Conservation (phyloP, 192 early-diverging fungal species). For the Borealophlyctis nickersoniae region DNA sequence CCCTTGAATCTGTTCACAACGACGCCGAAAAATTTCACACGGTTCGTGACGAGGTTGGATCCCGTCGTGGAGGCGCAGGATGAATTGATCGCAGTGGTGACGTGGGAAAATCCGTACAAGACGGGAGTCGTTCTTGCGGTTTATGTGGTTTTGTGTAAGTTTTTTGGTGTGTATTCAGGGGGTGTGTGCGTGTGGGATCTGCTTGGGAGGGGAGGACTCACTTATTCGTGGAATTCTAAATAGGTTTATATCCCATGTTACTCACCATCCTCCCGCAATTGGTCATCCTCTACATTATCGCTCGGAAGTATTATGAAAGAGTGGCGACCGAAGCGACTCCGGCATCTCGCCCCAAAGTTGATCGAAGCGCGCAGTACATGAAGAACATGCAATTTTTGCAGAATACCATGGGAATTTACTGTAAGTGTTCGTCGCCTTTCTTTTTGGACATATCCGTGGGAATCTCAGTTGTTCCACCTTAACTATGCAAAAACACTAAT, state of each 20-base stretch:
- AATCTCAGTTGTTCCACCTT: too few species aligned
- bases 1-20: slow-evolving; percentile 64
- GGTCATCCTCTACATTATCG: slow-evolving; percentile 51
- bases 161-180: slow-evolving; percentile 20
- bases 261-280: slow-evolving; percentile 52
- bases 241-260: slow-evolving; percentile 59
- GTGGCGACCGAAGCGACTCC: slow-evolving; percentile 29
- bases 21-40: slow-evolving; percentile 64
- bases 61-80: slow-evolving; percentile 66
- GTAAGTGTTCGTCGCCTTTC: too few species aligned
- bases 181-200: background rate
- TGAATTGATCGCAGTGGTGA: slow-evolving; percentile 55
- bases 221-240: background rate
- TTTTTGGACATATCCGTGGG: too few species aligned
- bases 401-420: slow-evolving; percentile 68
- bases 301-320: slow-evolving; percentile 46
- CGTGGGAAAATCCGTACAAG: slow-evolving; percentile 68
- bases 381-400: slow-evolving; percentile 73
- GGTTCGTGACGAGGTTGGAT: slow-evolving; percentile 63
- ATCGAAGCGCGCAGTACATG: too few species aligned
- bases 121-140: slow-evolving; percentile 41
- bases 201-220: background rate
- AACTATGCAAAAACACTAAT: too few species aligned
- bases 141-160: slow-evolving; percentile 47
- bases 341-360: slow-evolving; percentile 35